Evolutionary conservation across 2,329 filamentous ascomycete species (phyloP), one percentile per base, ranked within the genome.

Genomic region (Diaporthe capsici): DNA sequence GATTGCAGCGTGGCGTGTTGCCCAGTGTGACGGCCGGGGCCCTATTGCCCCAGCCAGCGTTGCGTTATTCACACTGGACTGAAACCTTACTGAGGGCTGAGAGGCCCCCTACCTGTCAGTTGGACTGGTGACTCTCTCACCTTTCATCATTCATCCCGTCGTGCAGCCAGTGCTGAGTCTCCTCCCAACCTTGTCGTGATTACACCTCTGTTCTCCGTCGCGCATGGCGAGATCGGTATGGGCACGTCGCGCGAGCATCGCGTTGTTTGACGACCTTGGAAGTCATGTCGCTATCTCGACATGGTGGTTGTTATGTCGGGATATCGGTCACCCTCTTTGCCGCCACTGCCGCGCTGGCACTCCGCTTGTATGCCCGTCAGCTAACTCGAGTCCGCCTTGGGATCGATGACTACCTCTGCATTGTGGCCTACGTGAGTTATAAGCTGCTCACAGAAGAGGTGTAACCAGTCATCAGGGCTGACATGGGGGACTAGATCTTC

Each of bases 261-360:
- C 31, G 47, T 53, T 47, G 12, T 25, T 17, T 68, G 49, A 39
- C 47, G 34, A 37, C 22, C 31, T 7, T 12, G 17, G 17, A 58
- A 58, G 55, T 37, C 31, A 68, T 68, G 65, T 31, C 47, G 22
- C 65, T 53, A 2, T 72, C 71, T n/a, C 25, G 71, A 63, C 71
- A 72, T 20, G 44, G 25, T 22, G 71, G 47, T n/a, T 72, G 71
- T 61, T 72, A 72, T 42, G 58, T 72, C 42, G 71, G 71, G 37
- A 63, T 72, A 34, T 61, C 58, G 15, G 42, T 51, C 17, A 72
- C 71, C 5, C 58, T 51, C 25, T 49, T 72, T n/a, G 71, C 58
- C 39, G 71, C 71, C n/a, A 61, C 71, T 17, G 71, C 57, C 17
- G 55, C 55, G 22, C 71, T 72, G 44, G 71, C 55, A 6, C 39